Conservation (phyloP, 2,329 filamentous ascomycete genomes). For the Myotisia sp. region DNA sequence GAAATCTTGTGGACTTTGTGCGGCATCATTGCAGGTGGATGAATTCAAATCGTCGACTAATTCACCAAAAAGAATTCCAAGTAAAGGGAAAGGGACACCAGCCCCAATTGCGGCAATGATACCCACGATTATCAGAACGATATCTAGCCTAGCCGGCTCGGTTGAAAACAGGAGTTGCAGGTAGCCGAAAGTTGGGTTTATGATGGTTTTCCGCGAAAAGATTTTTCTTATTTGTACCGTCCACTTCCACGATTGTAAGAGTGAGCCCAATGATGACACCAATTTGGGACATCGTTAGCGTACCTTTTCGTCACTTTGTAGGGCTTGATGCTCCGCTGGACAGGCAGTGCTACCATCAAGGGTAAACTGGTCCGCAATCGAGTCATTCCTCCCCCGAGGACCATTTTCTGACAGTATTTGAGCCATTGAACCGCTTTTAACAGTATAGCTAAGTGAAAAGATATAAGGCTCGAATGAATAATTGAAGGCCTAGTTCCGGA, state of each 20-base stretch:
- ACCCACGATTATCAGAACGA: conserved; percentile 18
- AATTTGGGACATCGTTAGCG: background rate
- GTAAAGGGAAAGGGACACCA: conserved; percentile 26
- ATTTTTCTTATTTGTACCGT: background rate
- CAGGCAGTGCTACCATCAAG: no score
- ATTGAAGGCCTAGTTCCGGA: no score
- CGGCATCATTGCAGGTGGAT: conserved; percentile 5
- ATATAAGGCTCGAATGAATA: no score
- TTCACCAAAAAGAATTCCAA: conserved; percentile 28
- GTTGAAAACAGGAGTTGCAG: conserved; percentile 7
- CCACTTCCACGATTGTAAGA: conserved; percentile 1
- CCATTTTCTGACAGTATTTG: no score
- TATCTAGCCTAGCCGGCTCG: conserved; percentile 13
- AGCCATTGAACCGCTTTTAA: no score
- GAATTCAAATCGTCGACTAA: conserved; percentile 27
- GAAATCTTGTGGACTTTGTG: conserved; percentile 1
- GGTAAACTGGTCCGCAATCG: no score
- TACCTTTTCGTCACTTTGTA: background rate
- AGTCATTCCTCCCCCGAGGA: no score
- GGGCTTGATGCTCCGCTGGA: background rate
- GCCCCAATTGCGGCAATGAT: conserved; percentile 22
- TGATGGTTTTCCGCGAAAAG: conserved; percentile 3
- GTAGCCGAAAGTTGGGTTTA: conserved; percentile 6
- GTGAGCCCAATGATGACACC: background rate
- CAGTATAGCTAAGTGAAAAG: no score